These are phyloP conservation scores for Apophysomyces sp. DNA, from an alignment of 371 early-diverging fungal genomes.

Conservation along the genomic window DNA sequence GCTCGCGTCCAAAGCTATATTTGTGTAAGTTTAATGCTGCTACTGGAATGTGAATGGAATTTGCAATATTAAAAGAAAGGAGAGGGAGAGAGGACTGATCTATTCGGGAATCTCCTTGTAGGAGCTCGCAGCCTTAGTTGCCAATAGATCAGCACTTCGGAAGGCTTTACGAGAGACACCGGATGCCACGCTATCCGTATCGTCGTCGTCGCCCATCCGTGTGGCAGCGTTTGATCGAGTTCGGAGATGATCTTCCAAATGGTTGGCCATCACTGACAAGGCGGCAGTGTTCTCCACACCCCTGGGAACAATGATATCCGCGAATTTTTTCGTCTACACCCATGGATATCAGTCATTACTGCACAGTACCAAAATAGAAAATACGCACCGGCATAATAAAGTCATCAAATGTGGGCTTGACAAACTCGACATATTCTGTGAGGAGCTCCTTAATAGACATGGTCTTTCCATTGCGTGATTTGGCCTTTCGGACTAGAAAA, in stretches of 20 bases:
- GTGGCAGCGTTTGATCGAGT: slow-evolving; percentile 3
- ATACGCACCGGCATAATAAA: slow-evolving; percentile 76
- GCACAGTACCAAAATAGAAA: background rate
- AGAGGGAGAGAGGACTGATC: background rate
- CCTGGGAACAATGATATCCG: slow-evolving; percentile 87
- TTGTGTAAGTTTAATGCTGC: too few relatives aligned
- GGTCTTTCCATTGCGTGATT: slow-evolving; percentile 26
- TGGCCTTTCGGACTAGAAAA: slow-evolving; percentile 22
- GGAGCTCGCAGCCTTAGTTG: slow-evolving; percentile 26
- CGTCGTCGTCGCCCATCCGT: background rate
- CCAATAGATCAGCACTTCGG: slow-evolving; percentile 23
- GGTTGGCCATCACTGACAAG: slow-evolving; percentile 67
- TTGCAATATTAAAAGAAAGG: background rate
- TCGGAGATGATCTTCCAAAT: slow-evolving; percentile 56
- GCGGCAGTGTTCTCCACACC: slow-evolving; percentile 77
- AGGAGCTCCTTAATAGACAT: slow-evolving; percentile 57
- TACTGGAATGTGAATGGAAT: too few relatives aligned
- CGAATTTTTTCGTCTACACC: slow-evolving; percentile 73
- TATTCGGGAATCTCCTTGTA: slow-evolving; percentile 44
- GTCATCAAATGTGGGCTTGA: slow-evolving; percentile 86
- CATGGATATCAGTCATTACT: background rate
- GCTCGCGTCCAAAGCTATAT: too few relatives aligned
- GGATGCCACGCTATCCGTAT: background rate
- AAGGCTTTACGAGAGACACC: slow-evolving; percentile 8
- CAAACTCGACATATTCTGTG: slow-evolving; percentile 69